Evolutionary conservation across 2,329 filamentous ascomycete genomes (phyloP).

Genomic region (Colletotrichum sp.): DNA sequence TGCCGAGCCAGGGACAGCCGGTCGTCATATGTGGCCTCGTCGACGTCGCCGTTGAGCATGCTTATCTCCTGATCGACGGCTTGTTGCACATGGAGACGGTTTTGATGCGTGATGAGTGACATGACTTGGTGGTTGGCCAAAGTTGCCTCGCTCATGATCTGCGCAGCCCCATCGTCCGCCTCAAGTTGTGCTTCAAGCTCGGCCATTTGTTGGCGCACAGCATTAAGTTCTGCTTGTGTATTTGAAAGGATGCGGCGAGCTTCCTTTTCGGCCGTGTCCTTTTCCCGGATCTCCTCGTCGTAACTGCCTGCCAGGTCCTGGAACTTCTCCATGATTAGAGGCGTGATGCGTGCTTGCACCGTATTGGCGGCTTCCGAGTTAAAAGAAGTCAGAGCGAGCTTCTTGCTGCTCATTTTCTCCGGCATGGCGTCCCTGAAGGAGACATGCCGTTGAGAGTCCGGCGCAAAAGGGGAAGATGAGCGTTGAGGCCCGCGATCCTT

Average conservation of each 20-base stretch:
- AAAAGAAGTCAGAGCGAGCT: conserved; percentile 44
- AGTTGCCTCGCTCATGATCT: conserved; percentile 57
- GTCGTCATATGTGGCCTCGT: conserved; percentile 55
- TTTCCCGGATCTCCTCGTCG: conserved; percentile 77
- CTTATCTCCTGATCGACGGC: conserved; percentile 55
- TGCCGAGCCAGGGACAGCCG: conserved; percentile 63
- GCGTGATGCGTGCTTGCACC: conserved; percentile 71
- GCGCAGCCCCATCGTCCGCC: conserved; percentile 56
- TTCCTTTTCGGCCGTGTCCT: conserved; percentile 72
- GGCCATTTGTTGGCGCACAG: conserved; percentile 62
- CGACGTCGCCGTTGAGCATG: conserved; percentile 49
- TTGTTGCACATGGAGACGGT: conserved; percentile 56
- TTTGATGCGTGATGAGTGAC: conserved; percentile 57
- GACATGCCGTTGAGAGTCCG: conserved; percentile 62
- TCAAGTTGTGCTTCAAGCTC: conserved; percentile 62
- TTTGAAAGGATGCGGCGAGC: conserved; percentile 69
- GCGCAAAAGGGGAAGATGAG: conserved; percentile 76
- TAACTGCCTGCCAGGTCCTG: conserved; percentile 73
- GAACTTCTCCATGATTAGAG: conserved; percentile 74
- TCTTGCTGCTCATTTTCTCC: conserved; percentile 44
- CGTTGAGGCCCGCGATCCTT: conserved; percentile 71
- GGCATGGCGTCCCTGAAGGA: conserved; percentile 56
- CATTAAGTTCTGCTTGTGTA: conserved; percentile 70
- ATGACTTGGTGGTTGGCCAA: conserved; percentile 52
- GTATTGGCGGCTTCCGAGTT: conserved; percentile 71